Conservation (phyloP, 345 rosid genomes). For the Citrus sinensis region DVS_A1.0 CM039163.1:43114501-43115000, state of each 20-base stretch:
- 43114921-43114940: neutral
- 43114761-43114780: too few species aligned
- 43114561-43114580: neutral
- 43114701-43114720: constrained; percentile 2
- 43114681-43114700: constrained; percentile 12
- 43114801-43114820: too few species aligned
- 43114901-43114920: neutral
- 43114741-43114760: too few species aligned
- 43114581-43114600: neutral
- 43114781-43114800: too few species aligned
- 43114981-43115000: neutral
- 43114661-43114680: neutral
- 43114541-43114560: neutral
- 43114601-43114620: neutral
- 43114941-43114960: constrained; percentile 8
- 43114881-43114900: too few species aligned
- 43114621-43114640: neutral
- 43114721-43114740: neutral
- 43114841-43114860: too few species aligned
- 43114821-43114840: too few species aligned
- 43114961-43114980: neutral
- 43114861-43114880: too few species aligned
- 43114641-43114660: neutral
- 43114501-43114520: neutral
- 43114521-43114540: neutral